Conservation (phyloP, 768 basidiomycete genomes). For the Termitomyces sp. region DNA sequence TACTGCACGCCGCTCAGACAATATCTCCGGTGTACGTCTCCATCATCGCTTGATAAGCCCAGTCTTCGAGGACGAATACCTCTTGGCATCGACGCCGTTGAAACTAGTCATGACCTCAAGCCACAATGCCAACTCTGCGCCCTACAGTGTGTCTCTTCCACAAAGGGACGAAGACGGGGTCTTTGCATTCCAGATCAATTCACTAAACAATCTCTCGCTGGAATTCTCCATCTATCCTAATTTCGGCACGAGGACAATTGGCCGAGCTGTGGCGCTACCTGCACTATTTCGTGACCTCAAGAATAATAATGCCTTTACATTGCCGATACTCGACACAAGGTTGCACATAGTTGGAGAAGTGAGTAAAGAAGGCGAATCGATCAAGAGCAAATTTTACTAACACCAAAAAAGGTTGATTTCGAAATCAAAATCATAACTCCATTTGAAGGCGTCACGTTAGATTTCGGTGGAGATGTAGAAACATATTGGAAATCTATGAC, state of each 20-base stretch:
- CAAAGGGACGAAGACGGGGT: constrained; percentile 65
- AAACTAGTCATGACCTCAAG: constrained; percentile 95
- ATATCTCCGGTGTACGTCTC: constrained; percentile 52
- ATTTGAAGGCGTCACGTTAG: constrained; percentile 88
- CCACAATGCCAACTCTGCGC: constrained; percentile 78
- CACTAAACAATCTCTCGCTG: constrained; percentile 67
- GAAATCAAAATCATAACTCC: constrained; percentile 84
- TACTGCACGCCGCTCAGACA: constrained; percentile 36
- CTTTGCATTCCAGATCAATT: constrained; percentile 84
- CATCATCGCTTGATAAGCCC: constrained; percentile 73
- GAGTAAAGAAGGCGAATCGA: constrained; percentile 14
- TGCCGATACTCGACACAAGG: constrained; percentile 90
- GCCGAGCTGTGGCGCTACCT: constrained; percentile 84
- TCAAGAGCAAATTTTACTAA: constrained; percentile 4
- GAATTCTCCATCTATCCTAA: constrained; percentile 97
- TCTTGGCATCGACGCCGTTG: constrained; percentile 75
- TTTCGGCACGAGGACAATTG: constrained; percentile 96
- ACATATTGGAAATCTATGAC: constrained; percentile 97
- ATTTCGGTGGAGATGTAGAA: constrained; percentile 92
- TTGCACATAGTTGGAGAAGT: constrained; percentile 95
- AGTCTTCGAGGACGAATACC: constrained; percentile 60
- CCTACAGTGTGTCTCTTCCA: constrained; percentile 87
- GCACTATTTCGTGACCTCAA: constrained; percentile 59
- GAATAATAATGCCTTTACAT: constrained; percentile 48
- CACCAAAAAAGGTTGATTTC: constrained; percentile 66